These are phyloP conservation scores for Kwoniella pini DNA, from an alignment of 768 basidiomycete genomes.

Conservation along the genomic window DNA sequence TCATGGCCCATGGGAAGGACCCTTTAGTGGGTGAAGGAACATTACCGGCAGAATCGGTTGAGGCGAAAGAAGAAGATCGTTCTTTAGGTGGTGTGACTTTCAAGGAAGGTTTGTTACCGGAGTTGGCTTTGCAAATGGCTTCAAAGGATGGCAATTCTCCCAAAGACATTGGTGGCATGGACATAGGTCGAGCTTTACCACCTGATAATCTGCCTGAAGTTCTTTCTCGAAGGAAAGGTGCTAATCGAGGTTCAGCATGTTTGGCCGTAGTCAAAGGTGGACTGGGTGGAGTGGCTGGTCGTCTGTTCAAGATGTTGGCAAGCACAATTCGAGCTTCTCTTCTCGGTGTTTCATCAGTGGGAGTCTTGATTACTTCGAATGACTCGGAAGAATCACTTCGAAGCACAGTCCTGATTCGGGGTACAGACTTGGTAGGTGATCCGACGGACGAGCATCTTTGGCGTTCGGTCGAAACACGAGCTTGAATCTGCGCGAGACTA, in stretches of 20 bases:
- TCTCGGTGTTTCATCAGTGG: slow-evolving; percentile 31
- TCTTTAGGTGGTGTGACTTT: slow-evolving; percentile 33
- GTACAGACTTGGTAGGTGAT: slow-evolving; percentile 4
- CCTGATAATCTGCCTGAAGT: slow-evolving; percentile 31
- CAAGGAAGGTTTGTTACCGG: slow-evolving; percentile 20
- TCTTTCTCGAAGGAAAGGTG: slow-evolving; percentile 38
- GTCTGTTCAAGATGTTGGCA: slow-evolving; percentile 23
- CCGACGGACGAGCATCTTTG: slow-evolving; percentile 27
- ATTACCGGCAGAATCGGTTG: background rate
- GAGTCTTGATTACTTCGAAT: slow-evolving; percentile 36
- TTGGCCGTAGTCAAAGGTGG: slow-evolving; percentile 27
- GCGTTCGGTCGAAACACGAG: slow-evolving; percentile 29
- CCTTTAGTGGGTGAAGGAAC: slow-evolving; percentile 24
- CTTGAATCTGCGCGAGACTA: slow-evolving; percentile 44
- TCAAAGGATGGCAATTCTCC: slow-evolving; percentile 27
- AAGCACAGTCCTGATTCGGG: slow-evolving; percentile 8
- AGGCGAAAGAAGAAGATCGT: background rate
- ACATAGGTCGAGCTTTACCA: slow-evolving; percentile 22
- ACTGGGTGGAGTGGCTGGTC: slow-evolving; percentile 30
- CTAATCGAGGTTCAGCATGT: slow-evolving; percentile 32
- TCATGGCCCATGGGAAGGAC: slow-evolving; percentile 16
- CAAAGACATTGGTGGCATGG: slow-evolving; percentile 23
- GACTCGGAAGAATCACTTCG: slow-evolving; percentile 31
- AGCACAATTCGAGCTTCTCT: slow-evolving; percentile 25
- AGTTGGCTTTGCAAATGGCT: slow-evolving; percentile 13